Conservation (phyloP, 2,329 filamentous ascomycete species). For the Aspergillus ustus region DNA sequence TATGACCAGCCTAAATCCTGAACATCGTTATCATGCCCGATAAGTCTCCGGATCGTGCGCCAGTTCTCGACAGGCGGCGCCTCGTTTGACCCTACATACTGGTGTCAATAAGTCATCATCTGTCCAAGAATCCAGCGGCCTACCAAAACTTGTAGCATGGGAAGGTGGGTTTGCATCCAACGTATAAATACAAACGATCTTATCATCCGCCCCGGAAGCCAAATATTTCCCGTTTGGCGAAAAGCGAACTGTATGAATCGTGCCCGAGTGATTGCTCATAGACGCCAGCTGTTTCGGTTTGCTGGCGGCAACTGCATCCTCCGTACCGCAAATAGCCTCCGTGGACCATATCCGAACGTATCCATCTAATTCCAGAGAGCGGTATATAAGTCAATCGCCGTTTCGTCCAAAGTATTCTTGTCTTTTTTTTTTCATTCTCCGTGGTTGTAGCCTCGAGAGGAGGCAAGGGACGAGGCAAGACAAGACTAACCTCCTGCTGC, state of each 20-base stretch:
- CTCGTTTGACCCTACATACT: constrained; percentile 72
- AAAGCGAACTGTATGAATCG: constrained; percentile 95
- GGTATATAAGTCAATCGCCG: constrained; percentile 18
- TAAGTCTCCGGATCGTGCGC: constrained; percentile 90
- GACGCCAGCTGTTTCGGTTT: constrained; percentile 91
- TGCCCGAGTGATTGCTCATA: constrained; percentile 97
- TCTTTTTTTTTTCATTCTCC: neutral
- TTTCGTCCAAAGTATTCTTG: neutral
- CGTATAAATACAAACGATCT: constrained; percentile 96
- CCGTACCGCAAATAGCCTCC: constrained; percentile 84
- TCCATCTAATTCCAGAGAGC: constrained; percentile 65
- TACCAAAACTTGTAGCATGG: constrained; percentile 79
- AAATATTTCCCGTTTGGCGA: constrained; percentile 94
- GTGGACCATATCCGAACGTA: constrained; percentile 98
- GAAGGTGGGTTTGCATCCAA: constrained; percentile 81
- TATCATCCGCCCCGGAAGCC: constrained; percentile 96
- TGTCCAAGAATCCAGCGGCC: constrained; percentile 28
- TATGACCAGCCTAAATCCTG: constrained; percentile 97
- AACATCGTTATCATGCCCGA: constrained; percentile 97
- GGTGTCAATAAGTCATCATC: constrained; percentile 9
- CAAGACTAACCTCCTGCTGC: constrained; percentile 78
- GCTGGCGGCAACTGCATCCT: constrained; percentile 70
- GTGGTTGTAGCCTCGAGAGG: neutral
- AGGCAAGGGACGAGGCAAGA: neutral
- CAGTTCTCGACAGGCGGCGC: constrained; percentile 94